Conservation (phyloP, 2,329 filamentous ascomycete species). For the Aureobasidium sp. region DNA sequence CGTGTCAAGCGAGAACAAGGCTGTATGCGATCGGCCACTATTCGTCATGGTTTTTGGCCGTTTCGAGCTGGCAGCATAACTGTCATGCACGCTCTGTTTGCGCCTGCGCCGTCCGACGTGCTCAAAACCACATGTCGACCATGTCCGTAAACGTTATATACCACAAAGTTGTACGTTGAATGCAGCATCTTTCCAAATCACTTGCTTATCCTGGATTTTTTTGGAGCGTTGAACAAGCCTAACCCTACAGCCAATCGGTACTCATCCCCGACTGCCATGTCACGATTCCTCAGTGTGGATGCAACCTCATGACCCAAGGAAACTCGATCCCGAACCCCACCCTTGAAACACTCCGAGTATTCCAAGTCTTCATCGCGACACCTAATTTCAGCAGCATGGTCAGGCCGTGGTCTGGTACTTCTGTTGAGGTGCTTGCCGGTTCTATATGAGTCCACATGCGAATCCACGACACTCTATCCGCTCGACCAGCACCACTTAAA, state of each 20-base stretch:
- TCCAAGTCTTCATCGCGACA: constrained; percentile 6
- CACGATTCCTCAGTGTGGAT: background rate
- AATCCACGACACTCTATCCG: background rate
- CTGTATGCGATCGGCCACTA: background rate
- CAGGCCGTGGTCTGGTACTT: constrained; percentile 3
- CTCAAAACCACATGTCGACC: background rate
- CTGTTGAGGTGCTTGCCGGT: constrained; percentile 6
- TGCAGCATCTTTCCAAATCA: constrained; percentile 8
- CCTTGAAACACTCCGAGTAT: constrained; percentile 9
- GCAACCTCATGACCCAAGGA: constrained; percentile 12
- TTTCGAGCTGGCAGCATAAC: constrained; percentile 10
- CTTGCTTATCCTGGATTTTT: background rate
- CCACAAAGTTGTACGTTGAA: background rate
- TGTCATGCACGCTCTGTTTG: constrained; percentile 10
- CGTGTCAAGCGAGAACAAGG: background rate
- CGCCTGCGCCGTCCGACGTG: constrained; percentile 6
- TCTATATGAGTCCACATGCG: background rate
- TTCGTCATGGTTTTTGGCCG: constrained; percentile 5
- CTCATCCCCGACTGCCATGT: background rate
- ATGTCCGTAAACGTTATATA: constrained; percentile 8
- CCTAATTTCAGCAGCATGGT: constrained; percentile 4
- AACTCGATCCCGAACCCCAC: constrained; percentile 6
- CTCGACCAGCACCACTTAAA: background rate
- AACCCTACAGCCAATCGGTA: constrained; percentile 6
- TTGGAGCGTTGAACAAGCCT: constrained; percentile 13